Conservation (phyloP, 495 filamentous ascomycete genomes). For the Aspergillus panamensis region DNA sequence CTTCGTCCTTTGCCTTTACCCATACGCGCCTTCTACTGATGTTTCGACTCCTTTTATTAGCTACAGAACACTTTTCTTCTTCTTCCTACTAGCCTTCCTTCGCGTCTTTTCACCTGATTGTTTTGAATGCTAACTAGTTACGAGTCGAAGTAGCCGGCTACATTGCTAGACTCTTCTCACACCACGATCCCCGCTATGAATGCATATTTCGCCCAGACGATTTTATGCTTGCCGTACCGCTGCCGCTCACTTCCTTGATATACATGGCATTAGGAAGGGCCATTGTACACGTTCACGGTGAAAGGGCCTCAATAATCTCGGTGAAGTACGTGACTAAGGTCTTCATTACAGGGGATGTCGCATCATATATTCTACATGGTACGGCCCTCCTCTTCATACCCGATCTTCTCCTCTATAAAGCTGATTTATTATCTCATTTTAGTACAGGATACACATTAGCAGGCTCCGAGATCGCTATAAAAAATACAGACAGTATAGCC, state of each 20-base stretch:
- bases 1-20: neutral
- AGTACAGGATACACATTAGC: constrained; percentile 23
- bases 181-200: neutral
- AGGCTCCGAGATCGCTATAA: constrained; percentile 21
- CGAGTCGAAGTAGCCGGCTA: neutral
- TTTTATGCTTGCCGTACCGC: neutral
- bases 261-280: neutral
- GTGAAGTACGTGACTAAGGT: neutral
- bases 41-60: neutral
- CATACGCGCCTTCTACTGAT: neutral
- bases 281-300: neutral
- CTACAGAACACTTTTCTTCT: neutral
- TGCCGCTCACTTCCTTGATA: neutral
- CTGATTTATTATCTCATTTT: too few relatives aligned
- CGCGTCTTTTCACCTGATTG: too few relatives aligned
- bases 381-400: neutral
- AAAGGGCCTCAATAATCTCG: neutral
- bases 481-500: constrained; percentile 33
- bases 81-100: neutral
- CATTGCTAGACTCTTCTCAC: neutral
- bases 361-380: neutral
- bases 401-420: too few relatives aligned
- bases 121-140: neutral
- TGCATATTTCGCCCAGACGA: neutral
- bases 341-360: neutral